These are phyloP conservation scores for Talaromyces thailandensis DNA, from an alignment of 495 filamentous ascomycete genomes.

Conservation along the genomic window DNA sequence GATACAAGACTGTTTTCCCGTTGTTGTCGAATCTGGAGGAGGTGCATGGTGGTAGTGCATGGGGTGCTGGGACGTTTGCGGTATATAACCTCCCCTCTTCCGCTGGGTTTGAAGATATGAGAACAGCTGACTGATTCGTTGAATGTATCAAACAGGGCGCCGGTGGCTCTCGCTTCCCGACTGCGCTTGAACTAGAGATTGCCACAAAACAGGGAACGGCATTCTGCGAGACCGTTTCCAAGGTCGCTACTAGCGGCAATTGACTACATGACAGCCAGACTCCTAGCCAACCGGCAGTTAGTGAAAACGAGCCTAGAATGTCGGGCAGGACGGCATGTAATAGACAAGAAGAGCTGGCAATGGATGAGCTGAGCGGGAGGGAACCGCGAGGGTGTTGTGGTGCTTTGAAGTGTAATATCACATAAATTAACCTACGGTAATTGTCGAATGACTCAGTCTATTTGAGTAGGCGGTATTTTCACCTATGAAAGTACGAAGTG, in stretches of 20 bases:
- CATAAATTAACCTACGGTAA: not conserved
- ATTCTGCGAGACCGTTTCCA: constrained; percentile 73
- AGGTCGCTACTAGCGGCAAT: constrained; percentile 42
- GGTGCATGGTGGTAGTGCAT: constrained; percentile 77
- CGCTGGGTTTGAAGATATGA: not conserved
- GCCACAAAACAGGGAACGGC: constrained; percentile 72
- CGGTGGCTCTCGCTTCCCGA: constrained; percentile 77
- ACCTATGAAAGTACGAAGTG: not conserved
- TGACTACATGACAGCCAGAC: constrained; percentile 68
- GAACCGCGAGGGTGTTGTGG: not conserved
- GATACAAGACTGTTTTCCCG: constrained; percentile 74
- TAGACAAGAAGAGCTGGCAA: not conserved
- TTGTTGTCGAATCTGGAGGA: constrained; percentile 59
- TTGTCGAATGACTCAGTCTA: not conserved
- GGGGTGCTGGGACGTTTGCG: constrained; percentile 86
- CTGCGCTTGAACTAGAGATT: constrained; percentile 60
- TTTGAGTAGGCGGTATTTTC: not conserved
- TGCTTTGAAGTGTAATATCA: not conserved
- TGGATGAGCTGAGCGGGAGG: not conserved
- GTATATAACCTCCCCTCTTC: not conserved
- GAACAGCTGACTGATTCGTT: constrained; percentile 1
- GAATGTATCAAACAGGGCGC: constrained; percentile 23
- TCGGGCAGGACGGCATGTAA: not conserved
- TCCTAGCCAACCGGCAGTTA: constrained; percentile 15
- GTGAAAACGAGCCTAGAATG: not conserved